Percentiles rank a stretch among this genome's conserved stretches.
phyloP scores from a whole-genome alignment of 495 filamentous ascomycete genomes.

The Rusavskia elegans region DNA sequence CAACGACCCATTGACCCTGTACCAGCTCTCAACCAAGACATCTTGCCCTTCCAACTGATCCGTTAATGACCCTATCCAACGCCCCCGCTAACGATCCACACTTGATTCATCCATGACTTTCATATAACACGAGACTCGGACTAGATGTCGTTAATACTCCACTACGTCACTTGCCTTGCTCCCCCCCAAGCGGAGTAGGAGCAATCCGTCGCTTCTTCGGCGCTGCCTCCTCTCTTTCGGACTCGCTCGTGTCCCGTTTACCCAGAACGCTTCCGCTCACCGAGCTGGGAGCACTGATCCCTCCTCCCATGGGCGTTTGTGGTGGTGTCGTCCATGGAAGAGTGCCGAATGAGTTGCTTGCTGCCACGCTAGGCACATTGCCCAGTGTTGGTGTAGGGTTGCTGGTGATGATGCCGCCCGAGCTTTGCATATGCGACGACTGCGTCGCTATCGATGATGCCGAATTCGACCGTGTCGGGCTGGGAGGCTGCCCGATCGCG shows the following conservation, averaged over 20 bases:
- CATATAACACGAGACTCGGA: background rate
- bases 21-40: no score
- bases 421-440: conserved; percentile 24
- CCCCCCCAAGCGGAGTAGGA: conserved; percentile 45
- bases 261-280: conserved; percentile 34
- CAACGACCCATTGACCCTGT: no score
- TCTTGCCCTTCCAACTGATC: no score
- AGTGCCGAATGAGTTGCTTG: conserved; percentile 41
- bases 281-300: conserved; percentile 23
- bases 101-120: no score
- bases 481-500: conserved; percentile 44
- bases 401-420: conserved; percentile 34
- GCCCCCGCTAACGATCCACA: background rate
- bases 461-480: conserved; percentile 71
- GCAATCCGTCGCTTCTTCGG: conserved; percentile 67
- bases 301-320: conserved; percentile 47
- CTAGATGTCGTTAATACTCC: no score
- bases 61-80: no score
- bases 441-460: conserved; percentile 65
- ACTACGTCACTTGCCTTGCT: background rate
- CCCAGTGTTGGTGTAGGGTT: conserved; percentile 67
- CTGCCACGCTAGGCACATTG: conserved; percentile 57
- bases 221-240: conserved; percentile 44
- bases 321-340: conserved; percentile 63
- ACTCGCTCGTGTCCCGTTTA: conserved; percentile 39